Conservation (phyloP, 192 early-diverging fungal genomes). For the Anaeromyces robustus region DNA sequence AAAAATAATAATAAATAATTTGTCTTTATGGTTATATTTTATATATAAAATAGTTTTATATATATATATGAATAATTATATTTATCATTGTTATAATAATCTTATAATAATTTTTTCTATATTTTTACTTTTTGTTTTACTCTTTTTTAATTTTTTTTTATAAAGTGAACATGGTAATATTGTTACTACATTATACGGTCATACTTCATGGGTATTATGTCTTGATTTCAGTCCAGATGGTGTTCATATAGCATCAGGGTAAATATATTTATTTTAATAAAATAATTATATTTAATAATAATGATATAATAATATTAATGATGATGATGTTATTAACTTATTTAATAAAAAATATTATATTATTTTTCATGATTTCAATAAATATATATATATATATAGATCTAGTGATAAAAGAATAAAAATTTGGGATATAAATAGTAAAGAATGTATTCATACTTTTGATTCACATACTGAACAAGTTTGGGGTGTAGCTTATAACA, state of each 20-base stretch:
- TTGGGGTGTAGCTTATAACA: slow-evolving; percentile 69
- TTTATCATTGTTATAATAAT: no score
- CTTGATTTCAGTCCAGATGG: slow-evolving; percentile 46
- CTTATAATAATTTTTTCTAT: no score
- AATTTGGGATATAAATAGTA: slow-evolving; percentile 59
- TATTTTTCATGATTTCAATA: no score
- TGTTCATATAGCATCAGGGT: slow-evolving; percentile 53
- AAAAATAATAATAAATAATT: slow-evolving; percentile 1
- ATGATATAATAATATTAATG: no score
- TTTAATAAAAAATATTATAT: no score
- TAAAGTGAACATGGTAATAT: slow-evolving; percentile 51
- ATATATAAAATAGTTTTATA: no score
- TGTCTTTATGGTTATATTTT: no score
- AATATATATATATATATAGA: slow-evolving; percentile 11
- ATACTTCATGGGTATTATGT: slow-evolving; percentile 65
- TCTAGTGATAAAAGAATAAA: slow-evolving; percentile 66
- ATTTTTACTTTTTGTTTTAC: no score
- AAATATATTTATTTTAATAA: not conserved
- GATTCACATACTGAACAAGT: slow-evolving; percentile 67
- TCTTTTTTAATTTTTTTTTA: not conserved
- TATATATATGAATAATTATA: not conserved
- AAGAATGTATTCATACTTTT: slow-evolving; percentile 61
- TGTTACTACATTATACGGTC: slow-evolving; percentile 56
- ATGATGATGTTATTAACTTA: no score
- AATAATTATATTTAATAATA: no score